These are phyloP conservation scores for Trichoderma parareesei DNA, from an alignment of 495 filamentous ascomycete species.

Conservation along the genomic window DNA sequence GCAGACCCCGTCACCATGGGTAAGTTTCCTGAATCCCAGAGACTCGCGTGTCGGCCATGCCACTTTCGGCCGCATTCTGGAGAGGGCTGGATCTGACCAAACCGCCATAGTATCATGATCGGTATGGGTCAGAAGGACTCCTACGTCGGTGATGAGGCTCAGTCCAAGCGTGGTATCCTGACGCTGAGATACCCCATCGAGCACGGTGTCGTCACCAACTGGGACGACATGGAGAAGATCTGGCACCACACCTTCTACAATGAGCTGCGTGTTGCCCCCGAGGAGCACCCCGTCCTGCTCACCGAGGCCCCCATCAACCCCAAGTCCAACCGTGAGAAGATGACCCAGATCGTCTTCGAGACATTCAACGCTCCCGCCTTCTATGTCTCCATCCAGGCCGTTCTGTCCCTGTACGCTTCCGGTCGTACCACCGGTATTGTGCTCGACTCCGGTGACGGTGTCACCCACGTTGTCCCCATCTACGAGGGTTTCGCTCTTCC, in stretches of 20 bases:
- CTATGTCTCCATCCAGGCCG: conserved; percentile 99
- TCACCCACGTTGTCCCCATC: conserved; percentile 99
- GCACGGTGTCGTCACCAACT: conserved; percentile 99
- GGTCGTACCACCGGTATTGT: conserved; percentile 99
- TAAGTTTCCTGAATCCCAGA: conserved; percentile 40
- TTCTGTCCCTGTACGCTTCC: conserved; percentile 97
- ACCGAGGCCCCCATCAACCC: conserved; percentile 99
- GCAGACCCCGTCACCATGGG: conserved; percentile 99
- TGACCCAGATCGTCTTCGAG: conserved; percentile 99
- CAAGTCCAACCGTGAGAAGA: conserved; percentile 99
- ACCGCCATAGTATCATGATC: conserved; percentile 89
- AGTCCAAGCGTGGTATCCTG: conserved; percentile 99
- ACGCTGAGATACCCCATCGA: conserved; percentile 99
- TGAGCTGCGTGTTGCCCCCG: conserved; percentile 97
- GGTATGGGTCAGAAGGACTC: conserved; percentile 99
- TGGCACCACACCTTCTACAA: conserved; percentile 99
- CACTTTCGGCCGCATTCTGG: background rate
- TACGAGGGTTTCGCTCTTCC: conserved; percentile 99
- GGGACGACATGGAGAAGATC: conserved; percentile 99
- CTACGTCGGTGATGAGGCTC: conserved; percentile 98
- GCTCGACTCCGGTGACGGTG: conserved; percentile 98
- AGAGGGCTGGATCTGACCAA: conserved; percentile 25
- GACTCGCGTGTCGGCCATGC: conserved; percentile 5
- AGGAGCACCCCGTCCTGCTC: conserved; percentile 99
- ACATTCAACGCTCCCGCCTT: conserved; percentile 99